phyloP scores from a whole-genome alignment of 176 grass and related monocot species.

The Areca catechu region DNA sequence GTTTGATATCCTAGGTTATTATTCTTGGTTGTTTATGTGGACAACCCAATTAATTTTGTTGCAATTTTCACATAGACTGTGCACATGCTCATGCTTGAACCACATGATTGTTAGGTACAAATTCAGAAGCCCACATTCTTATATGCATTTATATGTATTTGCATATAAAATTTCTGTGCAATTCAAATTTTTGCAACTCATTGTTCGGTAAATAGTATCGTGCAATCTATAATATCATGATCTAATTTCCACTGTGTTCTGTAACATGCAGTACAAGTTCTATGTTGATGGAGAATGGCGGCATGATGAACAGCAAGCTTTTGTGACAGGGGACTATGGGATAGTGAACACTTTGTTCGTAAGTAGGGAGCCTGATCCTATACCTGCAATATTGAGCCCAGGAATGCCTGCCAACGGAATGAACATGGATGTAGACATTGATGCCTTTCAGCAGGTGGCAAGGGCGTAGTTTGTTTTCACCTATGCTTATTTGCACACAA shows the following conservation, averaged over 20 bases:
- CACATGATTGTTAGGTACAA: too few relatives aligned
- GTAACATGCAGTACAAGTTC: conserved; percentile 76
- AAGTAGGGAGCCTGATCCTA: conserved; percentile 43
- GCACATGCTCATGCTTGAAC: too few relatives aligned
- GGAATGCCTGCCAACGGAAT: conserved; percentile 33
- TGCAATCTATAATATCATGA: not conserved
- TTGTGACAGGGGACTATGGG: conserved; percentile 47
- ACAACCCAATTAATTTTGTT: too few relatives aligned
- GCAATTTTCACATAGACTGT: too few relatives aligned
- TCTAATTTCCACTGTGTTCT: conserved; percentile 10
- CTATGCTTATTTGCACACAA: not conserved
- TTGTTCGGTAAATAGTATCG: not conserved
- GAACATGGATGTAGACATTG: conserved; percentile 80
- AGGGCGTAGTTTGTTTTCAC: conserved; percentile 18
- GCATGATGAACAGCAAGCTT: conserved; percentile 74
- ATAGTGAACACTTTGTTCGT: conserved; percentile 75
- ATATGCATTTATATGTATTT: too few relatives aligned
- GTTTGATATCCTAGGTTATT: not conserved
- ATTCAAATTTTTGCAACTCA: not conserved
- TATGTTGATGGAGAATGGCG: conserved; percentile 89
- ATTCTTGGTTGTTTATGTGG: not conserved
- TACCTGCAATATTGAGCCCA: conserved; percentile 41
- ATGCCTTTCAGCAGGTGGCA: conserved; percentile 45
- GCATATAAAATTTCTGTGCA: not conserved
- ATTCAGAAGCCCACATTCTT: too few relatives aligned